phyloP scores from a whole-genome alignment of 768 basidiomycete genomes.

The Mycena kentingensis region DNA sequence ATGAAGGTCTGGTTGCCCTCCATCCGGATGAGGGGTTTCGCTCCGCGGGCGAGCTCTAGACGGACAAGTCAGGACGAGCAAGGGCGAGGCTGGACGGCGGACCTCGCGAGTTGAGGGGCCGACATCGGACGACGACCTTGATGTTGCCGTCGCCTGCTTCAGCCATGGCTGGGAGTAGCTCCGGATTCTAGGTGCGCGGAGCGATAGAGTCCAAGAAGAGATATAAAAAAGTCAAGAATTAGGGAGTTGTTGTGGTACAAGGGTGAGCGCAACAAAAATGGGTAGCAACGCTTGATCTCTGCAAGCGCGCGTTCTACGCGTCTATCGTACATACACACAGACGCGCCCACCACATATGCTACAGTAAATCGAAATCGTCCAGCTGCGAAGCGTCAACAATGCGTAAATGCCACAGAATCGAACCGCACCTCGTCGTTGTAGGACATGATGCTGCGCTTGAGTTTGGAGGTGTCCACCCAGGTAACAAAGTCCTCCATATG shows the following conservation, averaged over 20 bases:
- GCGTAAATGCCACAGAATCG: background rate
- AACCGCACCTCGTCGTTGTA: conserved; percentile 90
- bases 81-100: conserved; percentile 30
- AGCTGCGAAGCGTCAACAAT: conserved; percentile 52
- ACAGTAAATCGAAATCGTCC: conserved; percentile 92
- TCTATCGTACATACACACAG: too few relatives aligned
- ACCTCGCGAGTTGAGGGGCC: conserved; percentile 96
- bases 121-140: conserved; percentile 93
- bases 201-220: background rate
- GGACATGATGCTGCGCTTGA: conserved; percentile 91
- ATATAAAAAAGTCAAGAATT: conserved; percentile 15
- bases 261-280: background rate
- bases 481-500: conserved; percentile 99
- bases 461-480: conserved; percentile 97
- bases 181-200: conserved; percentile 11
- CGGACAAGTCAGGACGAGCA: too few relatives aligned
- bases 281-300: too few relatives aligned
- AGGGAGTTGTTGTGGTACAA: conserved; percentile 19
- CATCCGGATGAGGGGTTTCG: conserved; percentile 94
- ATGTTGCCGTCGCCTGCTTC: conserved; percentile 86
- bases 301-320: too few relatives aligned
- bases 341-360: too few relatives aligned
- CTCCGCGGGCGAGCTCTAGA: conserved; percentile 92
- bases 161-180: conserved; percentile 48
- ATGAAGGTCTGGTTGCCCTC: conserved; percentile 89